phyloP scores from a whole-genome alignment of 2,329 filamentous ascomycete genomes.

The Talaromyces sp. region DNA sequence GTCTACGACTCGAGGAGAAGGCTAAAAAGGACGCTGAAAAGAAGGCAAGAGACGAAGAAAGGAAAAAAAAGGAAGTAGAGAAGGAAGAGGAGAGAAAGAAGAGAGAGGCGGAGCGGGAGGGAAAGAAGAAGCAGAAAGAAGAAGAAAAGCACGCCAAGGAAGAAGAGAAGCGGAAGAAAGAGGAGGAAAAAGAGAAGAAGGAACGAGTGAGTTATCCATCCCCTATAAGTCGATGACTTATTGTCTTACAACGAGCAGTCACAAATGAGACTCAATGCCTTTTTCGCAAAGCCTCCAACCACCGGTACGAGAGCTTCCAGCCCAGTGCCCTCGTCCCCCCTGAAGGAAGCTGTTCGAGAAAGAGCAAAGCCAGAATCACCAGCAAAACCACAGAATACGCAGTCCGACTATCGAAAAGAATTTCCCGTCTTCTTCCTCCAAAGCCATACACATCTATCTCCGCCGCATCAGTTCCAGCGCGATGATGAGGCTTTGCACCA shows the following conservation, averaged over 20 bases:
- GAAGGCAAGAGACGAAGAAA: constrained; percentile 32
- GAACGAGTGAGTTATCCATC: constrained; percentile 38
- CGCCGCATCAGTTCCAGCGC: constrained; percentile 52
- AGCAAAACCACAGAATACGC: constrained; percentile 22
- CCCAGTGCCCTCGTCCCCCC: constrained; percentile 20
- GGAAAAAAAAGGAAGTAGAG: constrained; percentile 34
- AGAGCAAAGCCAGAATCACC: constrained; percentile 16
- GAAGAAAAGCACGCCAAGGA: constrained; percentile 46
- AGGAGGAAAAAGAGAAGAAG: constrained; percentile 49
- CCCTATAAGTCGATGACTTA: background rate
- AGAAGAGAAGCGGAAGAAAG: constrained; percentile 46
- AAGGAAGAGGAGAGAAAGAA: constrained; percentile 45
- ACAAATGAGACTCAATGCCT: constrained; percentile 51
- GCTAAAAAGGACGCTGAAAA: constrained; percentile 33
- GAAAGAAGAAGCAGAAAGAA: constrained; percentile 43
- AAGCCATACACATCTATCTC: constrained; percentile 68
- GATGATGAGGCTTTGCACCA: constrained; percentile 58
- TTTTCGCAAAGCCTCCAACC: constrained; percentile 45
- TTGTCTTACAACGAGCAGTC: constrained; percentile 36
- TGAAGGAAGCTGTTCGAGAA: constrained; percentile 21
- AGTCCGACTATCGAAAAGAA: constrained; percentile 61
- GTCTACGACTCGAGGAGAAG: constrained; percentile 34
- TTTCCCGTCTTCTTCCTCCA: constrained; percentile 83
- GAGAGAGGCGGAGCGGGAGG: constrained; percentile 44
- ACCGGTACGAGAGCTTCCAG: constrained; percentile 26